Conservation (phyloP, 352 stramenopile genomes). For the Labyrinthula sp. region DNA sequence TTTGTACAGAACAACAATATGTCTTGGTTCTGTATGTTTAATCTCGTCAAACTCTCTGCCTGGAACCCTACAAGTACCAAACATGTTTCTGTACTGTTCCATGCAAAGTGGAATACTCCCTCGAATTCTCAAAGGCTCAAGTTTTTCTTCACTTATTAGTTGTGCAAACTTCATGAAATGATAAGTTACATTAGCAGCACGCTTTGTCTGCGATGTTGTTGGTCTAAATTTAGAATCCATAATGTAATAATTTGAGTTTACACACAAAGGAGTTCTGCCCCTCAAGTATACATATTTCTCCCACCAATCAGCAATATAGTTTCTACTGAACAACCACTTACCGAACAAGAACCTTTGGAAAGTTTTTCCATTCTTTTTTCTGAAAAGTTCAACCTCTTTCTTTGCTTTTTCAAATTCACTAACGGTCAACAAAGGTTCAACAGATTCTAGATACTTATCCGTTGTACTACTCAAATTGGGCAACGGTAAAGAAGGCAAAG, state of each 20-base stretch:
- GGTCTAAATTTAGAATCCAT: slow-evolving; percentile 42
- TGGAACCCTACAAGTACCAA: slow-evolving; percentile 59
- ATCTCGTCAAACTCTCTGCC: slow-evolving; percentile 55
- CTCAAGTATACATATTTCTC: slow-evolving; percentile 82
- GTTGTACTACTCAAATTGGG: slow-evolving; percentile 71
- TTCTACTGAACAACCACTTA: slow-evolving; percentile 61
- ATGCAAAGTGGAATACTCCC: slow-evolving; percentile 64
- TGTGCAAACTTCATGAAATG: slow-evolving; percentile 62
- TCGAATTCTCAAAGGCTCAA: slow-evolving; percentile 52
- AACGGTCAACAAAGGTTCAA: slow-evolving; percentile 58
- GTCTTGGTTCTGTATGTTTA: slow-evolving; percentile 46
- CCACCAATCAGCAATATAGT: slow-evolving; percentile 84
- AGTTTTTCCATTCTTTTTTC: slow-evolving; percentile 39
- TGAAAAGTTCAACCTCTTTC: slow-evolving; percentile 43
- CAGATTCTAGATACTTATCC: slow-evolving; percentile 63
- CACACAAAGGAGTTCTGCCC: slow-evolving; percentile 59
- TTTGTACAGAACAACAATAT: slow-evolving; percentile 56
- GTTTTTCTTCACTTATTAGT: slow-evolving; percentile 51
- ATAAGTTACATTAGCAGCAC: slow-evolving; percentile 47
- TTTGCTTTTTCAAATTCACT: slow-evolving; percentile 70
- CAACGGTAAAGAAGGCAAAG: slow-evolving; percentile 67
- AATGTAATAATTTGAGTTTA: slow-evolving; percentile 73
- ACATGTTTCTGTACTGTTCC: slow-evolving; percentile 63
- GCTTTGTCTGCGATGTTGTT: slow-evolving; percentile 44
- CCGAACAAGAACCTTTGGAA: slow-evolving; percentile 64